Evolutionary conservation across 73 alveolate species (phyloP), one percentile per base, ranked within the genome.

Genomic region (Paramecium tetraurelia): DNA sequence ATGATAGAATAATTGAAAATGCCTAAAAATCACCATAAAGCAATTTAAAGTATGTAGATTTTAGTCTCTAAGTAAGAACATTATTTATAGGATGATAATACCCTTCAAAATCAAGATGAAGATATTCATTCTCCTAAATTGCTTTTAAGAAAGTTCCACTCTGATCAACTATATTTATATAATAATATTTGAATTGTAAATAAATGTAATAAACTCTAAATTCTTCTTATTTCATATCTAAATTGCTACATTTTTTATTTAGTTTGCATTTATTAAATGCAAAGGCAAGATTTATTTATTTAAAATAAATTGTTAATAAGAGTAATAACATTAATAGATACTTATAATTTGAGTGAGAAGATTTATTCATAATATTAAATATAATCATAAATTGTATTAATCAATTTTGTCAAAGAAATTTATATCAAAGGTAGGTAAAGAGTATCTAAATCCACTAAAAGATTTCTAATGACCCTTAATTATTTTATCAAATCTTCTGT

Each of bases 51-150:
- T 12, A 36, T 75, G 68, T 36, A 36, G 48, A 36, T 75, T 16
- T 20, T 36, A 33, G 68, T 75, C 18, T 75, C 87, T 10, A 29
- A 44, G 33, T 75, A 75, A 36, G 87, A 75, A 75, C 86, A 75
- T 31, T 75, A 68, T 24, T 68, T 68, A 68, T 12, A 27, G 21
- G 84, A 68, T 31, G 84, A 68, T 0, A 68, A 68, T 68, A 33
- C 44, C 21, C 33, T 53, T 18, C 31, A 53, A 18, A 18, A 48
- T 18, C 14, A 53, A 53, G 20, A 53, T 53, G 27, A 18, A 53
- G 69, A 53, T 5, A 53, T 53, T 53, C 31, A 53, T 18, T 53
- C 69, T 12, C 69, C 31, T 16, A 53, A 18, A 53, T 4, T 53
- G 16, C 27, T 53, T 53, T 53, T 18, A 0, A 53, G 22, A 53